Evolutionary conservation across 1,139 yeast species (phyloP).

Genomic region (Magnusiomyces fungicola): DNA sequence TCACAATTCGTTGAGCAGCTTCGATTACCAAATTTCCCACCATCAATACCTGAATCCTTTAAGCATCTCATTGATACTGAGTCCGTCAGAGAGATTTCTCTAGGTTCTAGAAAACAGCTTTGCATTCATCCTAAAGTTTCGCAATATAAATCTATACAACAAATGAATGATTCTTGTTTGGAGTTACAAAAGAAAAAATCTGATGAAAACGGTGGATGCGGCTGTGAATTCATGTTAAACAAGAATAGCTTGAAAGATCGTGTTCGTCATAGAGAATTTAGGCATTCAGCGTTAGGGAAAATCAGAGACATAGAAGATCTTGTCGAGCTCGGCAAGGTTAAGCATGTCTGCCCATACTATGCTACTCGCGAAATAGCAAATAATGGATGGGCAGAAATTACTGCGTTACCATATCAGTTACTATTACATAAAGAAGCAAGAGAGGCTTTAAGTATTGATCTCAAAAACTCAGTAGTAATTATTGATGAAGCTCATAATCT

Average conservation of each 20-base stretch:
- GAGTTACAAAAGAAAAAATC: slow-evolving; percentile 51
- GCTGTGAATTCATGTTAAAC: slow-evolving; percentile 48
- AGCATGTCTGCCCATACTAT: slow-evolving; percentile 76
- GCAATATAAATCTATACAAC: slow-evolving; percentile 41
- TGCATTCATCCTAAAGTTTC: slow-evolving; percentile 66
- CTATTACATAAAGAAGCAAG: slow-evolving; percentile 61
- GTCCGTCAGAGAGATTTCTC: slow-evolving; percentile 22
- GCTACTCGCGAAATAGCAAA: slow-evolving; percentile 40
- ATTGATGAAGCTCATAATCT: slow-evolving; percentile 94
- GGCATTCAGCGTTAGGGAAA: slow-evolving; percentile 52
- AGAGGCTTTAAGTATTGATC: slow-evolving; percentile 48
- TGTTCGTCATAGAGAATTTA: slow-evolving; percentile 40
- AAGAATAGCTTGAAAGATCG: slow-evolving; percentile 31
- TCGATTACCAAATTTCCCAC: slow-evolving; percentile 52
- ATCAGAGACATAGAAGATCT: slow-evolving; percentile 83
- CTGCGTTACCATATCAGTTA: slow-evolving; percentile 82
- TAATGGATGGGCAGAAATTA: slow-evolving; percentile 50
- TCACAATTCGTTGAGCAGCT: slow-evolving; percentile 75
- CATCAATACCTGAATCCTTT: slow-evolving; percentile 36
- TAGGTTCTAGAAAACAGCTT: slow-evolving; percentile 76
- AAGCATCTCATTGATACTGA: slow-evolving; percentile 13
- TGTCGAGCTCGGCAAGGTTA: slow-evolving; percentile 48
- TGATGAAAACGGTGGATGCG: slow-evolving; percentile 18
- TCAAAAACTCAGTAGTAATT: slow-evolving; percentile 61
- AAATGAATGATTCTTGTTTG: slow-evolving; percentile 74